These are phyloP conservation scores for Rubus idaeus DNA, from an alignment of 306 rosid genomes.

Conservation along the genomic window DNA sequence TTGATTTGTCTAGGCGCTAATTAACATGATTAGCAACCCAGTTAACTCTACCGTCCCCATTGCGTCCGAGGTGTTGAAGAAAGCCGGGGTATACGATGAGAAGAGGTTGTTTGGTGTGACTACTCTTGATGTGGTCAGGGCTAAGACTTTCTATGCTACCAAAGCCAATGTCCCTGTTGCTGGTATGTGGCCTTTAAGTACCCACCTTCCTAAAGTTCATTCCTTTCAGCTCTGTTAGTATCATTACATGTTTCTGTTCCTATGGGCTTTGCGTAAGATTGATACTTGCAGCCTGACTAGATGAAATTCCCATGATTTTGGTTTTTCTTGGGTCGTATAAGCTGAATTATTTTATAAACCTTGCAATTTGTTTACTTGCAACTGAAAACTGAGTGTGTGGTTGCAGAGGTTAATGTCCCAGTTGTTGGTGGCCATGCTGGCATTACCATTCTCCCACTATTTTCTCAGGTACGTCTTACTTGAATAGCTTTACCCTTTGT, in stretches of 20 bases:
- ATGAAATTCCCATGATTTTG: background rate
- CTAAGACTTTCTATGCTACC: constrained; percentile 95
- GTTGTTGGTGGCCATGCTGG: constrained; percentile 99
- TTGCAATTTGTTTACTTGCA: background rate
- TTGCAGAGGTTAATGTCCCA: constrained; percentile 92
- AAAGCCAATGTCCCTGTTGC: constrained; percentile 85
- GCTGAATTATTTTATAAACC: background rate
- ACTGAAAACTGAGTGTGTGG: constrained; percentile 1
- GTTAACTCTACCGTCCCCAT: constrained; percentile 97
- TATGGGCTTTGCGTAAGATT: background rate
- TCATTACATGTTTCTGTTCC: background rate
- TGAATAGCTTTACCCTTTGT: background rate
- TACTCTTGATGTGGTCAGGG: constrained; percentile 96
- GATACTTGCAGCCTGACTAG: background rate
- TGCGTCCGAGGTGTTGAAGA: constrained; percentile 97
- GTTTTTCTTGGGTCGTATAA: background rate
- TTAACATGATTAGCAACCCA: constrained; percentile 96
- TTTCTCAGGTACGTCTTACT: constrained; percentile 69
- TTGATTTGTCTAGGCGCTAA: constrained; percentile 61
- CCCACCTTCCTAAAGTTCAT: background rate
- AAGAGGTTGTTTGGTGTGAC: constrained; percentile 93
- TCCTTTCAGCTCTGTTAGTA: background rate
- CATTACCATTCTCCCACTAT: constrained; percentile 87
- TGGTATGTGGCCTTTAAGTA: constrained; percentile 40
- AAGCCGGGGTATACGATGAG: constrained; percentile 80